Conservation (phyloP, 1,284 basidiomycete genomes). For the Hemileia vastatrix region DNA sequence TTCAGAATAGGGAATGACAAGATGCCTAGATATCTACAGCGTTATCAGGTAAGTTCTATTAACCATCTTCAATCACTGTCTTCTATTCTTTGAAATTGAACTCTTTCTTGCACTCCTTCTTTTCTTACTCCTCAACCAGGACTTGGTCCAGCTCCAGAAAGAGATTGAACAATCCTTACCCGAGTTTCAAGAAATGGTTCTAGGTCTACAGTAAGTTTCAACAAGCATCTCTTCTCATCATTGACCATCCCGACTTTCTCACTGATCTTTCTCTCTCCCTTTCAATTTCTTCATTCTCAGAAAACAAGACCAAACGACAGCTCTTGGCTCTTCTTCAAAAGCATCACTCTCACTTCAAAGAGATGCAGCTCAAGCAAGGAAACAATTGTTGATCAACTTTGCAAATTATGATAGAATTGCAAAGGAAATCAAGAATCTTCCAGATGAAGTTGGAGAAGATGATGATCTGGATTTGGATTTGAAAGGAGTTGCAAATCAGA, state of each 20-base stretch:
- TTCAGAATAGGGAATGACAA: constrained; percentile 21
- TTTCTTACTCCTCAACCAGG: no score
- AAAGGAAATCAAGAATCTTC: constrained; percentile 33
- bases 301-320: no score
- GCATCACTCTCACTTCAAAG: constrained; percentile 35
- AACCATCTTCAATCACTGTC: constrained; percentile 23
- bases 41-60: constrained; percentile 38
- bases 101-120: constrained; percentile 62
- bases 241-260: neutral
- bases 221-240: neutral
- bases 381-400: constrained; percentile 39
- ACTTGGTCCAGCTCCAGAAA: constrained; percentile 63
- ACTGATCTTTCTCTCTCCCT: no score
- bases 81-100: constrained; percentile 42
- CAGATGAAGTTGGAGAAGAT: constrained; percentile 9
- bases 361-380: constrained; percentile 38
- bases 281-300: no score
- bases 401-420: constrained; percentile 40
- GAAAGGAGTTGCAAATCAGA: neutral
- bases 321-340: constrained; percentile 30
- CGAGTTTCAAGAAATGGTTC: constrained; percentile 60
- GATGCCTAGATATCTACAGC: constrained; percentile 22
- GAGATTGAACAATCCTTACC: constrained; percentile 62
- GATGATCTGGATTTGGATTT: neutral
- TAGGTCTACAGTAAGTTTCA: constrained; percentile 51